These are phyloP conservation scores for Biscogniauxia sp. DNA, from an alignment of 2,329 filamentous ascomycete species.

Conservation along the genomic window DNA sequence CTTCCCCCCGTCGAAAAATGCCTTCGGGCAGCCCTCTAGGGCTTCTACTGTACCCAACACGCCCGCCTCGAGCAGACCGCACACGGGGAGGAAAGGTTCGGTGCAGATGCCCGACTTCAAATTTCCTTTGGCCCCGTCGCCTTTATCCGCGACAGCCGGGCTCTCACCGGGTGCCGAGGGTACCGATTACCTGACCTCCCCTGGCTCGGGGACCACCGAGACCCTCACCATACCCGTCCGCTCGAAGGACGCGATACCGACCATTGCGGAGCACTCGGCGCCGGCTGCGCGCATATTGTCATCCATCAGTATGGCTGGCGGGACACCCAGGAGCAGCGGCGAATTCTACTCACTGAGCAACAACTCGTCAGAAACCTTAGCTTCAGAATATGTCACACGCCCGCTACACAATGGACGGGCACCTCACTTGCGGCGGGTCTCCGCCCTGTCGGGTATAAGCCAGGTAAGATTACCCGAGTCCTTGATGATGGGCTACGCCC, in stretches of 20 bases:
- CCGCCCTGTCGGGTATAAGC: conserved; percentile 41
- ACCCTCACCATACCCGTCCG: conserved; percentile 37
- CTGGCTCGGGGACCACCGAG: conserved; percentile 35
- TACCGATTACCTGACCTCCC: conserved; percentile 41
- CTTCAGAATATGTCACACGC: conserved; percentile 78
- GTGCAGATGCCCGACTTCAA: conserved; percentile 54
- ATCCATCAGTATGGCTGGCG: conserved; percentile 69
- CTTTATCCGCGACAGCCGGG: conserved; percentile 34
- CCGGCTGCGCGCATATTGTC: conserved; percentile 71
- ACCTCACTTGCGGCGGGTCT: conserved; percentile 47
- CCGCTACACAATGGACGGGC: conserved; percentile 35
- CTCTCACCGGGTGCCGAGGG: conserved; percentile 29
- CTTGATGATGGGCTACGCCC: conserved; percentile 97
- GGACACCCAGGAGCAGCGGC: conserved; percentile 84
- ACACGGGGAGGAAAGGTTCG: conserved; percentile 41
- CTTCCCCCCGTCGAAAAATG: conserved; percentile 50
- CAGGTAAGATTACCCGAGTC: conserved; percentile 63
- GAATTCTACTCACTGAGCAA: conserved; percentile 97
- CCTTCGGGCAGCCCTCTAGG: conserved; percentile 37
- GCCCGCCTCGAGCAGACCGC: conserved; percentile 36
- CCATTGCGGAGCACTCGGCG: conserved; percentile 55
- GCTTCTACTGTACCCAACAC: conserved; percentile 46
- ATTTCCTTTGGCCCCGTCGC: conserved; percentile 50
- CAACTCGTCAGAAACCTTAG: conserved; percentile 88
- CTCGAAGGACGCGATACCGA: conserved; percentile 44